Percentiles rank a stretch among this genome's conserved stretches.
phyloP scores from a whole-genome alignment of 2,329 filamentous ascomycete genomes.

The Cercospora beticola region DNA sequence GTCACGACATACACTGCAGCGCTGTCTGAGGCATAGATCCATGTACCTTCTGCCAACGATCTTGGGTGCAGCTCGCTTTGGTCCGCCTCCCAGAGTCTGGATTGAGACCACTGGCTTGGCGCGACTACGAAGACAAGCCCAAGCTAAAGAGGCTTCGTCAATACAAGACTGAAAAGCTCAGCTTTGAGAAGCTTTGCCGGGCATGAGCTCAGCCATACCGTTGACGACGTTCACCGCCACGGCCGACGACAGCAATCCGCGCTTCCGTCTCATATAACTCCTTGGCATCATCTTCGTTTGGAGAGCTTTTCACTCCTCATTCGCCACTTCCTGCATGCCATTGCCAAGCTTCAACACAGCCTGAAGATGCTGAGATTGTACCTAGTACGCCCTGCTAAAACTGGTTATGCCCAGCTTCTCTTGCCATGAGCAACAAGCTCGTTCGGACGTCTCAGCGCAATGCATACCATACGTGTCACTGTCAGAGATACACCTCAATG shows the following conservation, averaged over 20 bases:
- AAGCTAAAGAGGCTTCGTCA: not conserved
- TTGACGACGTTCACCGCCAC: constrained; percentile 3
- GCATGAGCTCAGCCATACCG: not conserved
- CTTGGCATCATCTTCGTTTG: not conserved
- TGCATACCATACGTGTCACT: constrained; percentile 4
- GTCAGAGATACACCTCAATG: not conserved
- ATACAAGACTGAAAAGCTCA: constrained; percentile 1
- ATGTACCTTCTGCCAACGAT: not conserved
- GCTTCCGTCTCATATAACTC: not conserved
- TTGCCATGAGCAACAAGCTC: not conserved
- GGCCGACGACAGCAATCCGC: not conserved
- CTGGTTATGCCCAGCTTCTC: not conserved
- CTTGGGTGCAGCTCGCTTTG: not conserved
- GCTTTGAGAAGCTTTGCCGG: not conserved
- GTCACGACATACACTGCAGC: not conserved
- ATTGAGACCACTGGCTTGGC: not conserved
- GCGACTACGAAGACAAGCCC: not conserved
- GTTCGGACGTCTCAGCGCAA: not conserved
- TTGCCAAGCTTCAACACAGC: not conserved
- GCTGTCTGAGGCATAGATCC: not conserved
- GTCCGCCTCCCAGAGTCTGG: not conserved
- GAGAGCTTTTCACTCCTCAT: not conserved
- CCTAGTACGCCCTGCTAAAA: not conserved
- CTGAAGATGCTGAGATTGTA: not conserved
- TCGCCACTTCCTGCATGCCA: not conserved